Evolutionary conservation across 2,329 filamentous ascomycete species (phyloP).

Genomic region (Elsinoe australis): DNA sequence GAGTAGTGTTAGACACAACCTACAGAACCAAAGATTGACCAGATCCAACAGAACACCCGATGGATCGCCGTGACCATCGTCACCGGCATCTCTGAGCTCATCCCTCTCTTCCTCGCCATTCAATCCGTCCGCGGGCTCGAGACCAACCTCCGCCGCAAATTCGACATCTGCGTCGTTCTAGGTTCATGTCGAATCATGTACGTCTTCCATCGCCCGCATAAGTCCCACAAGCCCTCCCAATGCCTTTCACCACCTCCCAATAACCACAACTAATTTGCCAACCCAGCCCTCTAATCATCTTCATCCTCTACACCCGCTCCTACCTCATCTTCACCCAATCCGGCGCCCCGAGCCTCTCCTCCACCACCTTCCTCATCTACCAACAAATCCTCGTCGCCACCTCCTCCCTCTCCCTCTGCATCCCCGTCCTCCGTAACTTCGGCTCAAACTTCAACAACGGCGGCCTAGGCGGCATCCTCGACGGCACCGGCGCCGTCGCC

Average conservation of each 20-base stretch:
- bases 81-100: constrained; percentile 10
- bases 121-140: constrained; percentile 9
- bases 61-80: constrained; percentile 11
- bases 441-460: constrained; percentile 16
- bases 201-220: neutral
- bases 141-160: constrained; percentile 12
- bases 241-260: neutral
- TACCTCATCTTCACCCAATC: constrained; percentile 8
- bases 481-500: constrained; percentile 7
- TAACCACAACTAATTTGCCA: too few species aligned
- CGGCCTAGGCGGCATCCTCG: constrained; percentile 15
- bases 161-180: constrained; percentile 9
- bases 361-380: constrained; percentile 14
- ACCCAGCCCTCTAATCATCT: too few species aligned
- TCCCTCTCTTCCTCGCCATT: constrained; percentile 11
- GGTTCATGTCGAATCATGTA: too few species aligned
- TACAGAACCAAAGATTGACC: too few species aligned
- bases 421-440: constrained; percentile 10
- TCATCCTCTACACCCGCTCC: constrained; percentile 10
- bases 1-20: too few species aligned
- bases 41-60: constrained; percentile 7
- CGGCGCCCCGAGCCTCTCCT: neutral
- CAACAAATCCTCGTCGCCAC: constrained; percentile 14
- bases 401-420: constrained; percentile 11
- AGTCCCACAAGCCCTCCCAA: neutral